These are phyloP conservation scores for Solanum medicagineum DNA, from an alignment of 257 asterid genomes.

Conservation along the genomic window DNA sequence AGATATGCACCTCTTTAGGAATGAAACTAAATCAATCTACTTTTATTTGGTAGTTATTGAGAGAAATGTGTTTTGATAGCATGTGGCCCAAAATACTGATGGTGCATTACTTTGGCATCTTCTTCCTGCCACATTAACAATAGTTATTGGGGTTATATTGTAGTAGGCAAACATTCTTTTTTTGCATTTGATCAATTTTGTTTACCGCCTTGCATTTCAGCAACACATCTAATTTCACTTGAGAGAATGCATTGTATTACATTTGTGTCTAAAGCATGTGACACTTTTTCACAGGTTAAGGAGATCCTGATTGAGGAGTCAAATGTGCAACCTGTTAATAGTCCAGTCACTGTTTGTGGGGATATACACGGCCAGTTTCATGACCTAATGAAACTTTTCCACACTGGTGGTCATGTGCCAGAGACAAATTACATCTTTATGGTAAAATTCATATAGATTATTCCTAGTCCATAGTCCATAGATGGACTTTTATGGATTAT, in stretches of 20 bases:
- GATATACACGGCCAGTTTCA: slow-evolving; percentile 98
- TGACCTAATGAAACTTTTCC: slow-evolving; percentile 95
- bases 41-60: neutral
- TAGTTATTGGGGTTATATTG: neutral
- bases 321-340: slow-evolving; percentile 97
- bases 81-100: neutral
- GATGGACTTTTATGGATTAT: neutral
- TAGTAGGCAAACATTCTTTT: neutral
- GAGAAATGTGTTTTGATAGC: neutral
- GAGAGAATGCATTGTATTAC: neutral
- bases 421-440: slow-evolving; percentile 95
- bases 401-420: slow-evolving; percentile 99
- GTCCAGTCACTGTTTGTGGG: slow-evolving; percentile 99
- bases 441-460: slow-evolving; percentile 29
- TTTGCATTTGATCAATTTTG: neutral
- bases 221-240: neutral
- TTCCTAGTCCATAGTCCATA: neutral
- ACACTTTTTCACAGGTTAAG: slow-evolving; percentile 55
- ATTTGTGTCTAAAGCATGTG: neutral
- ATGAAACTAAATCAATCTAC: too few species aligned
- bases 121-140: neutral
- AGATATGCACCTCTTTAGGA: too few species aligned
- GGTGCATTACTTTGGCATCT: neutral
- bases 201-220: neutral
- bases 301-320: slow-evolving; percentile 98